Conservation (phyloP, 2,329 filamentous ascomycete species). For the Scopulariopsis brevicaulis region DNA sequence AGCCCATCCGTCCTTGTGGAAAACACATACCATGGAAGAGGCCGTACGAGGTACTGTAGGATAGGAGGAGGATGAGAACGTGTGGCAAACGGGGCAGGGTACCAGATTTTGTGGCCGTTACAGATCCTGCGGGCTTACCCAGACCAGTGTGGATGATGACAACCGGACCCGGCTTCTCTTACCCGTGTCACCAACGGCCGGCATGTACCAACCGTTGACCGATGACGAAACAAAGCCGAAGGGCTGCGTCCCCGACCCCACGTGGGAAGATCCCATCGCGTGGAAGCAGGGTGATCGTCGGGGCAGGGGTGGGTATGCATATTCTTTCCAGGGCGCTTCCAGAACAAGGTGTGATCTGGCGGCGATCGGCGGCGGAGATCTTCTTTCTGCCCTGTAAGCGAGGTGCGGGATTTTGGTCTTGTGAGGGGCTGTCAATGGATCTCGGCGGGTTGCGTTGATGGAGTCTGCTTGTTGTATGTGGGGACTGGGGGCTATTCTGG, state of each 20-base stretch:
- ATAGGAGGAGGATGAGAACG: not conserved
- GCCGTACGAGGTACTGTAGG: not conserved
- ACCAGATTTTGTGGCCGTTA: not conserved
- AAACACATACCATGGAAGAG: not conserved
- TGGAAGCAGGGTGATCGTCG: not conserved
- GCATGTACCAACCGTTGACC: not conserved
- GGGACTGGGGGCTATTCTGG: too few species aligned
- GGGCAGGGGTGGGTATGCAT: not conserved
- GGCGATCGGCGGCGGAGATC: too few species aligned
- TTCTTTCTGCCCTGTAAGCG: too few species aligned
- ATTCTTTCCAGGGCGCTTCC: too few species aligned
- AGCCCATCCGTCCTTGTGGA: too few species aligned
- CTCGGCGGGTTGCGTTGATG: too few species aligned
- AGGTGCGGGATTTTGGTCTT: too few species aligned
- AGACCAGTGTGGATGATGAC: not conserved
- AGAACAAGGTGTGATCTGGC: too few species aligned
- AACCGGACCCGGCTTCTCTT: not conserved
- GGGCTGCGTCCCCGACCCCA: not conserved
- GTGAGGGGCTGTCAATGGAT: too few species aligned
- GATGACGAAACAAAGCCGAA: not conserved
- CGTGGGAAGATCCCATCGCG: not conserved
- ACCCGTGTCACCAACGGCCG: not conserved
- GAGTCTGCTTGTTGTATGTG: too few species aligned
- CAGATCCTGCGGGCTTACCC: not conserved
- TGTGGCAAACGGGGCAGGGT: not conserved